Evolutionary conservation across 352 stramenopile species (phyloP).

Genomic region (Pythium brassicae): DNA sequence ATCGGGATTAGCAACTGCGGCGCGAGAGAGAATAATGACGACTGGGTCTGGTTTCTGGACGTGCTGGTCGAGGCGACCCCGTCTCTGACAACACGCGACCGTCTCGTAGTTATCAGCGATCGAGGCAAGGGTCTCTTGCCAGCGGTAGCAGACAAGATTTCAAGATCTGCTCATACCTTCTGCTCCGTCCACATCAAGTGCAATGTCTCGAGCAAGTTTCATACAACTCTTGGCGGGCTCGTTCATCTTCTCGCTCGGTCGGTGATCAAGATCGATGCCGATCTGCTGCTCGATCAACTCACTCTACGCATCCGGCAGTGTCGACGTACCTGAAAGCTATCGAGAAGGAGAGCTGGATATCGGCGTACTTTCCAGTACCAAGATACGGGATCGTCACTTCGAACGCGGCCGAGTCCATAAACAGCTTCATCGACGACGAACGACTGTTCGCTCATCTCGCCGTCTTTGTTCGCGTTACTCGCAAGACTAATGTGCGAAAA

Average conservation of each 20-base stretch:
- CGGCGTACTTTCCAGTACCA: background rate
- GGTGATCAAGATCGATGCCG: background rate
- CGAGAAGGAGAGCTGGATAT: background rate
- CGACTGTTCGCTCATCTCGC: too few relatives aligned
- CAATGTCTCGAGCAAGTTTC: background rate
- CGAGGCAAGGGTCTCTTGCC: background rate
- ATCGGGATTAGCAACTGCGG: background rate
- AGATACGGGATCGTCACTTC: background rate
- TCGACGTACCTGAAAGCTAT: background rate
- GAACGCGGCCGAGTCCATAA: background rate
- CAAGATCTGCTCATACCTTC: background rate
- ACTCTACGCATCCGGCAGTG: background rate
- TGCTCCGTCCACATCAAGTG: constrained; percentile 1
- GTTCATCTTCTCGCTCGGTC: too few relatives aligned
- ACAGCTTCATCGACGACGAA: too few relatives aligned
- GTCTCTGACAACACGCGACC: background rate
- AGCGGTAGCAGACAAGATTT: background rate
- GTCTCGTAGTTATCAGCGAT: background rate
- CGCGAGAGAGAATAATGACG: constrained; percentile 1
- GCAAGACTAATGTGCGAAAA: too few relatives aligned
- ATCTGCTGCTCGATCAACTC: background rate
- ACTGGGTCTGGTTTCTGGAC: background rate
- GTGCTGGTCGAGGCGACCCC: background rate
- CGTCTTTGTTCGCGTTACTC: too few relatives aligned
- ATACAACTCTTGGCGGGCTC: background rate